Conservation (phyloP, 495 filamentous ascomycete species). For the Copromyces sp. region DNA sequence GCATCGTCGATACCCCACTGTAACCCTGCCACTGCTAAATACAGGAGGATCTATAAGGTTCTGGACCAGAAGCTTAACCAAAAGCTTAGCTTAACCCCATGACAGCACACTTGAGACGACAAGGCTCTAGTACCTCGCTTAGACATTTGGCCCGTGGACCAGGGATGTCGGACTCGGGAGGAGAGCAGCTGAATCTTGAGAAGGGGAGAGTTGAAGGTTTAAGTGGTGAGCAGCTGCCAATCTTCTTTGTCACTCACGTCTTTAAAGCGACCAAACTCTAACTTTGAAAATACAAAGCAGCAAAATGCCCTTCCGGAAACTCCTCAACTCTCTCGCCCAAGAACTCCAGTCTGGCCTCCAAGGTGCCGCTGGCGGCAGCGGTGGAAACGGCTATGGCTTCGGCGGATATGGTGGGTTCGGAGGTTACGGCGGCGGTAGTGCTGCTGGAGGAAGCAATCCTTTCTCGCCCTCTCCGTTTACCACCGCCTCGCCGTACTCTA, state of each 20-base stretch:
- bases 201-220: not conserved
- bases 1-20: not conserved
- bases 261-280: not conserved
- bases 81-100: not conserved
- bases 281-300: not conserved
- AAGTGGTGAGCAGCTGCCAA: not conserved
- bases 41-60: not conserved
- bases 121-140: not conserved
- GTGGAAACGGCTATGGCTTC: not conserved
- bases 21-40: not conserved
- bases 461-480: not conserved
- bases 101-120: not conserved
- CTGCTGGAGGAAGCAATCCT: not conserved
- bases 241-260: not conserved
- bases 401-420: not conserved
- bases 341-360: not conserved
- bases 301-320: conserved; percentile 13
- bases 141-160: not conserved
- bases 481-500: not conserved
- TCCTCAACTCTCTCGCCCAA: not conserved
- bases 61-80: not conserved
- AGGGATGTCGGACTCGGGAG: not conserved
- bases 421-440: not conserved
- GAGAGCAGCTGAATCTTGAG: not conserved
- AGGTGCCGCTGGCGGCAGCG: not conserved